Evolutionary conservation across 2,329 filamentous ascomycete species (phyloP).

Genomic region (Elsinoe australis): DNA sequence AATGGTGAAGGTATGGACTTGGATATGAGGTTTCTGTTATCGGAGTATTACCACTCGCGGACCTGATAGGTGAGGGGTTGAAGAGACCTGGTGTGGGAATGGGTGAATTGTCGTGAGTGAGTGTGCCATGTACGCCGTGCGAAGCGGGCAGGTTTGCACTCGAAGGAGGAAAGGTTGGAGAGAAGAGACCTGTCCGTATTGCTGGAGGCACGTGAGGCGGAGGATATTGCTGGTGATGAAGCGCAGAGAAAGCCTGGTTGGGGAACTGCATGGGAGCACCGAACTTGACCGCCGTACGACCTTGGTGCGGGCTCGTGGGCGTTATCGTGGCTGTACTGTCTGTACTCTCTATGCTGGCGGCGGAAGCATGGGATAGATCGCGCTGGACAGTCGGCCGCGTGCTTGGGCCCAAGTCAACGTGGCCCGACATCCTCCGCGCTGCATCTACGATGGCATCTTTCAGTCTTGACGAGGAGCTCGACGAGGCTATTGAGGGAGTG

Average conservation of each 20-base stretch:
- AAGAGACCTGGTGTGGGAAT: constrained; percentile 43
- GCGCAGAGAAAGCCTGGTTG: constrained; percentile 44
- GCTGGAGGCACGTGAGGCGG: constrained; percentile 32
- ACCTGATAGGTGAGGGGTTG: constrained; percentile 28
- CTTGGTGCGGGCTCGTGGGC: constrained; percentile 24
- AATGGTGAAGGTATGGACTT: constrained; percentile 44
- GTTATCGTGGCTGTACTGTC: constrained; percentile 31
- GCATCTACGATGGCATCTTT: constrained; percentile 11
- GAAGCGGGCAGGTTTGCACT: constrained; percentile 35
- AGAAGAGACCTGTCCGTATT: constrained; percentile 38
- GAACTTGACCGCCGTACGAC: constrained; percentile 23
- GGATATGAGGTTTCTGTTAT: constrained; percentile 38
- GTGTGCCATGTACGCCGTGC: constrained; percentile 33
- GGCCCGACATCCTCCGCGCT: constrained; percentile 13
- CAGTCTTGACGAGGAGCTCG: constrained; percentile 13
- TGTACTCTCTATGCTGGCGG: constrained; percentile 35
- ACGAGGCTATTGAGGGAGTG: constrained; percentile 14
- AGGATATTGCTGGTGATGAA: constrained; percentile 41
- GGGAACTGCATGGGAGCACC: constrained; percentile 36
- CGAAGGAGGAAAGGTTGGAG: constrained; percentile 35
- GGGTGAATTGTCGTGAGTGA: constrained; percentile 41
- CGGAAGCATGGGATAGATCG: constrained; percentile 37
- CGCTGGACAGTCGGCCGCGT: constrained; percentile 34
- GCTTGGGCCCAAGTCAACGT: constrained; percentile 17
- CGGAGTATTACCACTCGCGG: constrained; percentile 26